phyloP scores from a whole-genome alignment of 177 flowering plant genomes.

The Tripterygium wilfordii region DNA sequence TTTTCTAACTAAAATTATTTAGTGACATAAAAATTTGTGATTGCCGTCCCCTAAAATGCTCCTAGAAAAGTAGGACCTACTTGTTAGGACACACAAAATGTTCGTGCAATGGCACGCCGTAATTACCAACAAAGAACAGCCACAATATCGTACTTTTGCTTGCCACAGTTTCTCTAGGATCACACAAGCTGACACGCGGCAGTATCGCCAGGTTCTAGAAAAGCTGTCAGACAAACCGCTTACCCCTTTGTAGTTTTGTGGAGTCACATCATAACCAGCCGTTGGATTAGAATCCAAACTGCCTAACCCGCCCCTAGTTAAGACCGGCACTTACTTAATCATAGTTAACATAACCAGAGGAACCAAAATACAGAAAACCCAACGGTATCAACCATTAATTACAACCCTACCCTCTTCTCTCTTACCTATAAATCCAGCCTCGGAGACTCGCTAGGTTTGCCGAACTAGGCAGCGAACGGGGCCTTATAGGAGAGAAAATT shows the following conservation, averaged over 20 bases:
- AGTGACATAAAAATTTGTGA: no score
- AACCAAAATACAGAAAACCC: background rate
- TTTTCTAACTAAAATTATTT: no score
- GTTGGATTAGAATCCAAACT: slow-evolving; percentile 18
- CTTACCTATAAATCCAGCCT: slow-evolving; percentile 22
- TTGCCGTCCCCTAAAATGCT: no score
- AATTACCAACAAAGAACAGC: background rate
- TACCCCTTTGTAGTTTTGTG: background rate
- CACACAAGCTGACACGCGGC: background rate
- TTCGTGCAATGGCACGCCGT: background rate
- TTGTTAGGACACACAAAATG: no score
- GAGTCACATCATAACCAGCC: slow-evolving; percentile 12
- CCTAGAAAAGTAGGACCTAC: no score
- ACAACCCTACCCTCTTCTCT: slow-evolving; percentile 5
- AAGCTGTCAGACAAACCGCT: no score
- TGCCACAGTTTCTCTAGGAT: background rate
- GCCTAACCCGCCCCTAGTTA: slow-evolving; percentile 1
- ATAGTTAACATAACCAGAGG: slow-evolving; percentile 4
- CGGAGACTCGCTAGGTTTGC: slow-evolving; percentile 36
- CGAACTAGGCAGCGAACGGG: slow-evolving; percentile 18
- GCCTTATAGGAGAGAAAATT: slow-evolving; percentile 2
- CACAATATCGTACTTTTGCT: background rate
- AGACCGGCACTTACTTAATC: slow-evolving; percentile 6
- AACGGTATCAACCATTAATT: background rate
- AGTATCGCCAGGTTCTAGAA: no score